These are phyloP conservation scores for Coleophoma crateriformis DNA, from an alignment of 2,329 filamentous ascomycete species.

Conservation along the genomic window DNA sequence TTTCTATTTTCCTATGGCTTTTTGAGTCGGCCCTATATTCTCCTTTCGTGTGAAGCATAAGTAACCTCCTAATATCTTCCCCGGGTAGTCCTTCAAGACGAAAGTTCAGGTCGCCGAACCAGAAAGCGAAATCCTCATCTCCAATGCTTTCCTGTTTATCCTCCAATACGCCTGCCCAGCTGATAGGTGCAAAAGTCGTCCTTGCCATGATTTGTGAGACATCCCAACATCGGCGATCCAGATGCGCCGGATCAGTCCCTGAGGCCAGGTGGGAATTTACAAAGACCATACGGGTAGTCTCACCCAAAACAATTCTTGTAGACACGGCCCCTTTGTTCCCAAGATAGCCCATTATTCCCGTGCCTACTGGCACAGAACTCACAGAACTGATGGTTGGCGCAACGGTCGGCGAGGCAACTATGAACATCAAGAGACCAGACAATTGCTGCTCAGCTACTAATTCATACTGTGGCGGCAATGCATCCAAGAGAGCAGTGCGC, in stretches of 20 bases:
- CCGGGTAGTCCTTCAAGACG: slow-evolving; percentile 82
- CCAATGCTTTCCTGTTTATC: slow-evolving; percentile 69
- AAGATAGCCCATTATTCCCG: slow-evolving; percentile 85
- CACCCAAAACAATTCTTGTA: slow-evolving; percentile 77
- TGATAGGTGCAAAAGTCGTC: slow-evolving; percentile 72
- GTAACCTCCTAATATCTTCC: slow-evolving; percentile 78
- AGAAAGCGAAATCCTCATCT: slow-evolving; percentile 90
- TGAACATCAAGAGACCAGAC: slow-evolving; percentile 74
- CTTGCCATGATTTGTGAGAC: slow-evolving; percentile 70
- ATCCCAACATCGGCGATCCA: slow-evolving; percentile 90
- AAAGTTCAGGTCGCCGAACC: slow-evolving; percentile 96
- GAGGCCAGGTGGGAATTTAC: slow-evolving; percentile 89
- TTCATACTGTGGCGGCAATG: slow-evolving; percentile 71
- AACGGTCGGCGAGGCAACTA: slow-evolving; percentile 79
- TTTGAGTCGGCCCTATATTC: slow-evolving; percentile 59
- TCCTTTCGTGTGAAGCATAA: slow-evolving; percentile 76
- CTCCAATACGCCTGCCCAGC: slow-evolving; percentile 56
- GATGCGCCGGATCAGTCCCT: slow-evolving; percentile 68
- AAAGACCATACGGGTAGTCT: slow-evolving; percentile 84
- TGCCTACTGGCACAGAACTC: slow-evolving; percentile 79
- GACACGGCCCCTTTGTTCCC: slow-evolving; percentile 93
- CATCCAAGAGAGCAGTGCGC: slow-evolving; percentile 69
- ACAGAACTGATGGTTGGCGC: slow-evolving; percentile 72
- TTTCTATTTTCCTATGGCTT: slow-evolving; percentile 22
- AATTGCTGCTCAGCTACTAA: slow-evolving; percentile 79